These are phyloP conservation scores for Reticulascus tulasneorum DNA, from an alignment of 2,329 filamentous ascomycete genomes.

Conservation along the genomic window DNA sequence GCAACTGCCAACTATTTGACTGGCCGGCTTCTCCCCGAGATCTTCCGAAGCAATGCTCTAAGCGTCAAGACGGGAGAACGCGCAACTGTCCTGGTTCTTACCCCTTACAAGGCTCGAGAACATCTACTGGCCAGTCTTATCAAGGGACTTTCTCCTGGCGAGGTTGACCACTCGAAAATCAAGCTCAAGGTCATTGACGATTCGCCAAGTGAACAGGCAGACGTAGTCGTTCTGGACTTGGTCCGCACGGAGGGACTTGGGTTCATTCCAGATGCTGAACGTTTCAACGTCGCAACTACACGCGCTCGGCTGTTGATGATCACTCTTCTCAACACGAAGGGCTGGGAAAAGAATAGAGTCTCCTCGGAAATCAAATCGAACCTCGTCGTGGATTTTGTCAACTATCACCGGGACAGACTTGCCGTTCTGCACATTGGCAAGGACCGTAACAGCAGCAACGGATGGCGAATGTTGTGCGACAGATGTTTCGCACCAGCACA, in stretches of 20 bases:
- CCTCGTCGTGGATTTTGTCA: too few species aligned
- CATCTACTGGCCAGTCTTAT: slow-evolving; percentile 2
- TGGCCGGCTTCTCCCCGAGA: too few species aligned
- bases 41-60: slow-evolving; percentile 1
- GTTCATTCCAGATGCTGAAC: slow-evolving; percentile 1
- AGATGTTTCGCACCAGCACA: too few species aligned
- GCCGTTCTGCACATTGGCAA: too few species aligned
- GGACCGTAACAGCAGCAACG: too few species aligned
- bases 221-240: slow-evolving; percentile 6
- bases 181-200: slow-evolving; percentile 2
- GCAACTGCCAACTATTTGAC: not conserved
- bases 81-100: slow-evolving; percentile 4
- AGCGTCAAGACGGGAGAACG: not conserved
- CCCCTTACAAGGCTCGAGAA: slow-evolving; percentile 3
- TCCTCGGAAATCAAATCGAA: too few species aligned
- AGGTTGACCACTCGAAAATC: too few species aligned
- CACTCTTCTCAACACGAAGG: slow-evolving; percentile 1
- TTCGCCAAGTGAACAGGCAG: slow-evolving; percentile 6
- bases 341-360: too few species aligned
- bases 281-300: slow-evolving; percentile 5
- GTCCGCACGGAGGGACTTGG: slow-evolving; percentile 2
- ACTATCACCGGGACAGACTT: too few species aligned
- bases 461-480: too few species aligned
- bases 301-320: slow-evolving; percentile 3
- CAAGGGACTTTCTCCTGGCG: too few species aligned